Percentiles rank a stretch among this genome's conserved stretches.
These are phyloP conservation scores for Gautieria morchelliformis DNA, from an alignment of 768 basidiomycete species.

Conservation along the genomic window DNA sequence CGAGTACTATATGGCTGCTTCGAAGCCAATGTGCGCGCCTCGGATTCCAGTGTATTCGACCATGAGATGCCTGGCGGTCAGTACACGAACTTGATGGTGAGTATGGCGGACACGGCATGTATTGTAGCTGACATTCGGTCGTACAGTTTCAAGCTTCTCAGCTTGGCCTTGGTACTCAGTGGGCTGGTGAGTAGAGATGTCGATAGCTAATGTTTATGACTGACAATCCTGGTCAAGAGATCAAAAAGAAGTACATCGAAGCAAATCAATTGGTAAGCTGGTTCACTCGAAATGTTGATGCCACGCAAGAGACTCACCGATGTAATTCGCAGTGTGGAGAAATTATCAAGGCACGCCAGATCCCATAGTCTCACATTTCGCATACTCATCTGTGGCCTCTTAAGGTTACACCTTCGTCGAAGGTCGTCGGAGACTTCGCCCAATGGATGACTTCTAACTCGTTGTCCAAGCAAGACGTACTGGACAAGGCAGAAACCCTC, in stretches of 20 bases:
- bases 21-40: slow-evolving; percentile 95
- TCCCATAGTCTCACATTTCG: neutral
- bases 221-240: slow-evolving; percentile 45
- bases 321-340: slow-evolving; percentile 67
- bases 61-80: slow-evolving; percentile 99
- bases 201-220: neutral
- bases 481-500: slow-evolving; percentile 76
- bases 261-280: slow-evolving; percentile 81
- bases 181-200: slow-evolving; percentile 52
- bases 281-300: neutral
- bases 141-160: slow-evolving; percentile 94
- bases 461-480: slow-evolving; percentile 76
- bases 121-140: slow-evolving; percentile 11
- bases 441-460: slow-evolving; percentile 99
- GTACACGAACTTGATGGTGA: slow-evolving; percentile 87
- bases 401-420: slow-evolving; percentile 94
- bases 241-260: slow-evolving; percentile 98
- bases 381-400: neutral
- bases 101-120: slow-evolving; percentile 18
- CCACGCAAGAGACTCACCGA: neutral
- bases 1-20: slow-evolving; percentile 93
- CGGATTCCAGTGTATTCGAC: slow-evolving; percentile 96
- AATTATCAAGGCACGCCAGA: slow-evolving; percentile 67
- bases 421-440: slow-evolving; percentile 98
- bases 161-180: slow-evolving; percentile 93